phyloP scores from a whole-genome alignment of 75 land plant genomes.

The Picea sitchensis region DNA sequence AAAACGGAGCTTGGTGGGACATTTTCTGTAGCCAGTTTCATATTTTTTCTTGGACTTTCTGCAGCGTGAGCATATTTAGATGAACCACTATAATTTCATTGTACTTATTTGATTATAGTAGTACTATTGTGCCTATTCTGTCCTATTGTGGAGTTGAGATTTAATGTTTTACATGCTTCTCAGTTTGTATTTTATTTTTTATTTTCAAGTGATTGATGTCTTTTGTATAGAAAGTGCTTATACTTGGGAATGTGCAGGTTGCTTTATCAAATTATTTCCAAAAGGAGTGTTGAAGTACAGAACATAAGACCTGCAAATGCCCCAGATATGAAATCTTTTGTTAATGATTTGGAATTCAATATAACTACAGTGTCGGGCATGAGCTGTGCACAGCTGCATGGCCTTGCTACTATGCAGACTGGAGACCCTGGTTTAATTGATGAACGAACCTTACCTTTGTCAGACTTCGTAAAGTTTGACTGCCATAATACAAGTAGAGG shows the following conservation, averaged over 20 bases:
- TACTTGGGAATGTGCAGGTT: conserved; percentile 28
- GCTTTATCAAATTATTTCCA: conserved; percentile 63
- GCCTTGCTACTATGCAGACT: conserved; percentile 37
- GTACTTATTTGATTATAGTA: conserved; percentile 1
- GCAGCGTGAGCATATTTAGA: conserved; percentile 56
- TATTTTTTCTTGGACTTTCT: conserved; percentile 59
- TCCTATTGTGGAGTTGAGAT: conserved; percentile 1
- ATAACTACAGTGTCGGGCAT: conserved; percentile 66
- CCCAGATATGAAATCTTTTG: conserved; percentile 47
- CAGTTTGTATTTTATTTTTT: background rate
- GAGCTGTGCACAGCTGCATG: conserved; percentile 65
- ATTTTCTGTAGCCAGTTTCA: conserved; percentile 67
- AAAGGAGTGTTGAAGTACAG: conserved; percentile 60
- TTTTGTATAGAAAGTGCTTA: background rate
- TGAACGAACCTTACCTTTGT: conserved; percentile 28
- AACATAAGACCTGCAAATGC: conserved; percentile 56
- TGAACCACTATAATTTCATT: background rate
- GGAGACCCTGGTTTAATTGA: conserved; percentile 59
- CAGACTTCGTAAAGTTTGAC: conserved; percentile 30
- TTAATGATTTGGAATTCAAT: conserved; percentile 69
- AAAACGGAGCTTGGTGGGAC: conserved; percentile 82
- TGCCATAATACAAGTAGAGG: conserved; percentile 61
- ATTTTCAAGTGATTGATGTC: background rate
- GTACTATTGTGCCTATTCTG: background rate
- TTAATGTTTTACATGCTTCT: background rate